phyloP scores from a whole-genome alignment of 192 early-diverging fungal genomes.

The Backusella mclennaniae region DNA sequence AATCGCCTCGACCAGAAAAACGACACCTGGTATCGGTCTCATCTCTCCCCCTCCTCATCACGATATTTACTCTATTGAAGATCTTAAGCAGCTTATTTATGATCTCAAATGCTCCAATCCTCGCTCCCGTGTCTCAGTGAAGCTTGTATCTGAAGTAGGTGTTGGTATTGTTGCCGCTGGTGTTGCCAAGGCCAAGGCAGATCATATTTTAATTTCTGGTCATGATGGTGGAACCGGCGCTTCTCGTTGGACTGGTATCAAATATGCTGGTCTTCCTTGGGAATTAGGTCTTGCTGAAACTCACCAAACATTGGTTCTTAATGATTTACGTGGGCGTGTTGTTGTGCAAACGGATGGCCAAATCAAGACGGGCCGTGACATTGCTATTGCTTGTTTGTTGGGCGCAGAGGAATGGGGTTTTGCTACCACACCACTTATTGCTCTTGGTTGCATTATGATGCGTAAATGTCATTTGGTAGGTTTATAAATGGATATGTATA shows the following conservation, averaged over 20 bases:
- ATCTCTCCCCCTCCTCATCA: slow-evolving; percentile 98
- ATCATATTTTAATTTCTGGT: slow-evolving; percentile 92
- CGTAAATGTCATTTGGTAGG: slow-evolving; percentile 56
- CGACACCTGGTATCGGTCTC: slow-evolving; percentile 94
- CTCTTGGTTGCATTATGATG: slow-evolving; percentile 97
- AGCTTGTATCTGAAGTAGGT: slow-evolving; percentile 97
- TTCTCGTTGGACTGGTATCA: slow-evolving; percentile 97
- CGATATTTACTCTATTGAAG: slow-evolving; percentile 99
- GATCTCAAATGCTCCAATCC: slow-evolving; percentile 96
- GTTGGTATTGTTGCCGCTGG: slow-evolving; percentile 97
- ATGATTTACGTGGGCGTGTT: slow-evolving; percentile 94
- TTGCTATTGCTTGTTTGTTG: slow-evolving; percentile 95
- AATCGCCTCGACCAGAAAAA: slow-evolving; percentile 88
- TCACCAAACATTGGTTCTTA: slow-evolving; percentile 97
- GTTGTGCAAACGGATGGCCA: slow-evolving; percentile 98
- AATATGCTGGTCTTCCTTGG: slow-evolving; percentile 99
- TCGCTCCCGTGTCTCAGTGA: slow-evolving; percentile 88
- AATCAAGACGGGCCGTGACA: slow-evolving; percentile 96
- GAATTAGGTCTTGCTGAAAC: slow-evolving; percentile 98
- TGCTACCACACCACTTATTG: slow-evolving; percentile 97
- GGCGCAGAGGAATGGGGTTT: slow-evolving; percentile 99
- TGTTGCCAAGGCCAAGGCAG: slow-evolving; percentile 96
- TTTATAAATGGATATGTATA: not conserved
- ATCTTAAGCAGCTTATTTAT: slow-evolving; percentile 98
- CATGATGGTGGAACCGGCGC: slow-evolving; percentile 99